A percentile compares a stretch with the other conserved stretches of the same genome.
These are phyloP conservation scores for Phytophthora citricola DNA, from an alignment of 352 stramenopile genomes.

Conservation along the genomic window DNA sequence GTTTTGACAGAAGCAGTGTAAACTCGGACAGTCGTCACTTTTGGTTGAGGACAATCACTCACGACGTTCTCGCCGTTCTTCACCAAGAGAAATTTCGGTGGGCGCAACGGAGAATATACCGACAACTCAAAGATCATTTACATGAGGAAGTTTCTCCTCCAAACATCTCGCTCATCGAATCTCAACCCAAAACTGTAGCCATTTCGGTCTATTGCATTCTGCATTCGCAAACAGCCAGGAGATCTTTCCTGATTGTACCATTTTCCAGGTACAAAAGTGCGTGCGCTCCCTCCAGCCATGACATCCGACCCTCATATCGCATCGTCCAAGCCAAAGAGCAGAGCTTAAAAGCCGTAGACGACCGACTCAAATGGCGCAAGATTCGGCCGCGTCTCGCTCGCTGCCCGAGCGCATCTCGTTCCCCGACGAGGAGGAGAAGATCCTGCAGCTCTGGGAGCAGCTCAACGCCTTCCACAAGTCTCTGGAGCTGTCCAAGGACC, in stretches of 20 bases:
- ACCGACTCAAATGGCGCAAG: conserved; percentile 25
- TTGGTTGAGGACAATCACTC: conserved; percentile 1
- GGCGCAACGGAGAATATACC: background rate
- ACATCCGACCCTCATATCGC: conserved; percentile 22
- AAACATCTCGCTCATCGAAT: conserved; percentile 3
- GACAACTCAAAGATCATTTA: no score
- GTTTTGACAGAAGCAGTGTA: no score
- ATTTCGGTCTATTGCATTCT: background rate
- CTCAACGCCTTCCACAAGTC: conserved; percentile 93
- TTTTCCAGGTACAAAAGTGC: conserved; percentile 4
- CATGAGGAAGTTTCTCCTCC: background rate
- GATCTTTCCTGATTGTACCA: conserved; percentile 19
- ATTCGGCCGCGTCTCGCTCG: conserved; percentile 56
- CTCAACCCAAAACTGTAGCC: conserved; percentile 8
- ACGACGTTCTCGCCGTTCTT: conserved; percentile 1
- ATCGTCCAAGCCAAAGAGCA: conserved; percentile 6
- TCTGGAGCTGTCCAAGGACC: conserved; percentile 91
- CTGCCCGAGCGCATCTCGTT: conserved; percentile 90
- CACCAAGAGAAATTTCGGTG: conserved; percentile 12
- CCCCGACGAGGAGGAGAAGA: conserved; percentile 84
- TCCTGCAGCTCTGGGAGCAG: conserved; percentile 82
- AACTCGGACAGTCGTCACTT: no score
- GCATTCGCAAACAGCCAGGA: conserved; percentile 12
- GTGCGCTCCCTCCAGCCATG: conserved; percentile 11
- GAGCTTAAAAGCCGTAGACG: background rate